These are phyloP conservation scores for Gossypium sturtianum DNA, from an alignment of 345 rosid genomes.

Conservation along the genomic window DNA sequence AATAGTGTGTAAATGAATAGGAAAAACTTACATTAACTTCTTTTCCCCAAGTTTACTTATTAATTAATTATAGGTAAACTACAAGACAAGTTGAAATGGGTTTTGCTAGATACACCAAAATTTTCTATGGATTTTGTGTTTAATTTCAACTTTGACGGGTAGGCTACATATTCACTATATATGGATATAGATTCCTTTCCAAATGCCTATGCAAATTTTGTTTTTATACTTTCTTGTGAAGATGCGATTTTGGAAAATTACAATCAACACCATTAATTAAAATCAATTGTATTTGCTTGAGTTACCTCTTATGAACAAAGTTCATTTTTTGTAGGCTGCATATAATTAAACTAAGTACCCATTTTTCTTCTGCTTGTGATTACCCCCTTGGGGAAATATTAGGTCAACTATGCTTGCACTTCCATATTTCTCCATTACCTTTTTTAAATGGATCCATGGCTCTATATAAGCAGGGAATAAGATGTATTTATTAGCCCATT, in stretches of 20 bases:
- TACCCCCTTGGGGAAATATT: not conserved
- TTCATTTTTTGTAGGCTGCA: not conserved
- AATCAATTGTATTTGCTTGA: not conserved
- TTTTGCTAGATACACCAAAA: not conserved
- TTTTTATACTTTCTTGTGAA: not conserved
- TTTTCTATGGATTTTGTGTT: slow-evolving; percentile 6
- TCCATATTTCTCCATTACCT: not conserved
- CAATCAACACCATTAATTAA: not conserved
- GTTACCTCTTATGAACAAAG: not conserved
- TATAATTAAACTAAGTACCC: not conserved
- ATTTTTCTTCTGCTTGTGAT: not conserved
- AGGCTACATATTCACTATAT: not conserved
- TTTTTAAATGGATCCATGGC: not conserved
- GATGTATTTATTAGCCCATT: too few species aligned
- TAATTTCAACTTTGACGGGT: not conserved
- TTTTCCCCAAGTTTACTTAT: too few species aligned
- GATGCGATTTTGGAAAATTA: slow-evolving; percentile 4
- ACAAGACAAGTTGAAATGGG: too few species aligned
- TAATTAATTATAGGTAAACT: too few species aligned
- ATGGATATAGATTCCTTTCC: slow-evolving; percentile 3
- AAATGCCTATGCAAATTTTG: not conserved
- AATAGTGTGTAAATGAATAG: too few species aligned
- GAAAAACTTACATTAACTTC: too few species aligned
- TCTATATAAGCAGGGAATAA: too few species aligned
- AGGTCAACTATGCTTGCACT: not conserved